Base-by-base conservation (phyloP, 257 asterid species). In the Salvia splendens region DNA sequence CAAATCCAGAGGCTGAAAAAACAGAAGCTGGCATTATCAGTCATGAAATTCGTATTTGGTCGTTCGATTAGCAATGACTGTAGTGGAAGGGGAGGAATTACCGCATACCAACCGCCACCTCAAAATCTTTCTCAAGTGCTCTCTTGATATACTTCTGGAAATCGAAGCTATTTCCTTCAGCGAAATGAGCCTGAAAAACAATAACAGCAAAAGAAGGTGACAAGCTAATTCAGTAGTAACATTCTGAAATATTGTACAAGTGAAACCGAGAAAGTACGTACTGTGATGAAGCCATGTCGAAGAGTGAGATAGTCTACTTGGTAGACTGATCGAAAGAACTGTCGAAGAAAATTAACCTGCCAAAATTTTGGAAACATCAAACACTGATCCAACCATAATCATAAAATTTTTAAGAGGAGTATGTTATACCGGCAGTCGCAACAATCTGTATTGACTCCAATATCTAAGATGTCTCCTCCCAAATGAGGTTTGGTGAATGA, bases 231-330 rank as follows among this genome's bases (percentile, higher is more conserved):
- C 33, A 35, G 63, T 45, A 61, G 33, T 50, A 24, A 12, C 6
- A 4, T 17, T 3, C 16, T 8, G 54, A 30, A 49, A 52, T 16
- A 5, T 33, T 33, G 9, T 5, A 12, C 30, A 30, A 49, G 58
- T 10, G 28, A 9, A 36, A 46, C 15, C 16, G 65, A 32, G 63
- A 48, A 38, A 66, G 28, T 83, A 89, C 89, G 33, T 83, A 89
- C 95, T 90, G 61, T 46, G 68, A 89, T 80, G 85, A 87, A 85
- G 42, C 96, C 96, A 77, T 79, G 95, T 32, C 95, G 78, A 73
- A 87, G 95, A 74, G 89, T 83, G 16, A 85, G 66, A 73, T 87
- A 89, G 72, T 89, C 92, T 8, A 85, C 86, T 71, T 63, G 82
- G 70, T 80, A 80, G 46, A 89, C 92, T 16, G 92, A 89, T 54